A percentile compares a stretch with the other conserved stretches of the same genome.
Conservation (phyloP, 148 eudicot genomes). For the Cornus florida region DNA sequence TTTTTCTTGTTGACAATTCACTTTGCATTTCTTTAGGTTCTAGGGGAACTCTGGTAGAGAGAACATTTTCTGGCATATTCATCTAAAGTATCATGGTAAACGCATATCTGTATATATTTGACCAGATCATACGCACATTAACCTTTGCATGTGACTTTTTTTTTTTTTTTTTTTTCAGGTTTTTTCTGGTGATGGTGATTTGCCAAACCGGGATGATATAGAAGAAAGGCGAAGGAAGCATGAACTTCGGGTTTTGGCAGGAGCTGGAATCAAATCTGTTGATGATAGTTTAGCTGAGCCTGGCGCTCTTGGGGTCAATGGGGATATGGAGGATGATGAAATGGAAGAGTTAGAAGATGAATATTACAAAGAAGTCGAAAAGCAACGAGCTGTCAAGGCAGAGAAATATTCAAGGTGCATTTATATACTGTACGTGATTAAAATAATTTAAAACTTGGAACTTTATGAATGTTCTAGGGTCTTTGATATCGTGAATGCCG, state of each 20-base stretch:
- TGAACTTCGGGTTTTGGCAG: conserved; percentile 65
- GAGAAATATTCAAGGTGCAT: conserved; percentile 54
- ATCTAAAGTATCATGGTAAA: too few relatives aligned
- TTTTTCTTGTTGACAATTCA: too few relatives aligned
- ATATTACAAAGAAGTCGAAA: conserved; percentile 46
- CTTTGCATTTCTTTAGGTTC: not conserved
- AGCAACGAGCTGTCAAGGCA: conserved; percentile 46
- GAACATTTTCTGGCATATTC: not conserved
- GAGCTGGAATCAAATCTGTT: conserved; percentile 57
- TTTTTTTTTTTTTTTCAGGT: conserved; percentile 38
- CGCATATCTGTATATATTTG: not conserved
- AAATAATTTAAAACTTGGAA: not conserved
- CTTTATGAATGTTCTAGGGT: not conserved
- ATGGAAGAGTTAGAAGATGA: conserved; percentile 48
- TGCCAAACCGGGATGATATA: conserved; percentile 80
- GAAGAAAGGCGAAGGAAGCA: conserved; percentile 88
- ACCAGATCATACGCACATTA: not conserved
- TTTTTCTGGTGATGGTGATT: conserved; percentile 84
- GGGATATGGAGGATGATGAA: conserved; percentile 21
- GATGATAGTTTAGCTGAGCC: conserved; percentile 38
- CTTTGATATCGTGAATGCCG: too few relatives aligned
- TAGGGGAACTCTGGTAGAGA: not conserved
- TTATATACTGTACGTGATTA: conserved; percentile 1
- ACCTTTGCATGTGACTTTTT: not conserved
- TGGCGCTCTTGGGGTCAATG: conserved; percentile 26